These are phyloP conservation scores for Plectosphaerella plurivora DNA, from an alignment of 2,329 filamentous ascomycete genomes.

Conservation along the genomic window DNA sequence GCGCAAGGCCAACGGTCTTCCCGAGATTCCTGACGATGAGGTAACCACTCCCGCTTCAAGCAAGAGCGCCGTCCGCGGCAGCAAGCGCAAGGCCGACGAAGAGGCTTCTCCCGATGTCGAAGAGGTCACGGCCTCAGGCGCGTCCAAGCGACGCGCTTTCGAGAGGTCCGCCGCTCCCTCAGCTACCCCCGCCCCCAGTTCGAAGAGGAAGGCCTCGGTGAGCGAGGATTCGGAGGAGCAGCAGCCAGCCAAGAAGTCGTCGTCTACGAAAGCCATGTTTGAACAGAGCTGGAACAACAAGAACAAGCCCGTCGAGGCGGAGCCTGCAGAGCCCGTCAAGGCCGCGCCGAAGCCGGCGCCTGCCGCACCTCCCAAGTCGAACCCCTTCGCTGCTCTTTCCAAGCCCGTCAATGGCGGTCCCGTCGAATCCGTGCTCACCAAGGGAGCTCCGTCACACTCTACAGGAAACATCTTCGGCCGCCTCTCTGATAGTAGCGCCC, in stretches of 20 bases:
- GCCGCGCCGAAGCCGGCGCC: constrained; percentile 20
- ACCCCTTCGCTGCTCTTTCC: constrained; percentile 23
- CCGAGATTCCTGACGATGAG: constrained; percentile 38
- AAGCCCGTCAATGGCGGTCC: constrained; percentile 31
- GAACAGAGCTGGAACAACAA: constrained; percentile 52
- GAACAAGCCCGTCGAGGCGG: constrained; percentile 3
- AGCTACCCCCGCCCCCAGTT: constrained; percentile 31
- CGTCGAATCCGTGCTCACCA: constrained; percentile 35
- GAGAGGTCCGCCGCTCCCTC: constrained; percentile 29
- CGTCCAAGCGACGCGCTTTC: constrained; percentile 44
- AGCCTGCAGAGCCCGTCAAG: constrained; percentile 18
- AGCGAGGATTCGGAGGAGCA: constrained; percentile 39
- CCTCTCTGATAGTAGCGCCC: constrained; percentile 51
- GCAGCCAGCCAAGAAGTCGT: constrained; percentile 46
- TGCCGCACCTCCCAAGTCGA: constrained; percentile 23
- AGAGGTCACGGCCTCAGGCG: constrained; percentile 24
- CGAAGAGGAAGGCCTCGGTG: constrained; percentile 47
- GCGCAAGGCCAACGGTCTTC: constrained; percentile 52
- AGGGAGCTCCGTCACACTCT: neutral
- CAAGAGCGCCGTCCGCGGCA: constrained; percentile 47
- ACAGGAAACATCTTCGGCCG: constrained; percentile 54
- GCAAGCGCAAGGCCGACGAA: constrained; percentile 57
- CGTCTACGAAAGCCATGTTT: constrained; percentile 49
- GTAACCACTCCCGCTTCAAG: constrained; percentile 27
- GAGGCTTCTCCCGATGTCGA: constrained; percentile 35